Conservation (phyloP, 2,329 filamentous ascomycete genomes). For the Ophiostoma tasmaniense region DNA sequence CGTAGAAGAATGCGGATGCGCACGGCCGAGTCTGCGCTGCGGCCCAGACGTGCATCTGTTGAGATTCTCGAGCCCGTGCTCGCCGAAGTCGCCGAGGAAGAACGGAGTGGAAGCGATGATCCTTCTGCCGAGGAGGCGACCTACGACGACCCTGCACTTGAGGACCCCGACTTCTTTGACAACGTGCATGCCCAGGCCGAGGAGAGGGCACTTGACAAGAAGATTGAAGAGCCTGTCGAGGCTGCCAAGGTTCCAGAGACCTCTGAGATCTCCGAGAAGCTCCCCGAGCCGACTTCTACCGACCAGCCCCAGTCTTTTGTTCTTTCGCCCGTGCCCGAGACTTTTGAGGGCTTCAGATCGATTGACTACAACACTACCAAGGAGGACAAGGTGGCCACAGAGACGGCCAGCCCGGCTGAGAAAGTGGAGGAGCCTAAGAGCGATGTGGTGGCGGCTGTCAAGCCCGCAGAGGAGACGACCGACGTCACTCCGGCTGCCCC, state of each 20-base stretch:
- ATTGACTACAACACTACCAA: background rate
- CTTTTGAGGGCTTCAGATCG: background rate
- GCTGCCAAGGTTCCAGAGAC: background rate
- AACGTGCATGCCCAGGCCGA: background rate
- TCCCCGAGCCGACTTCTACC: background rate
- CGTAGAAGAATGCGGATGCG: constrained; percentile 1
- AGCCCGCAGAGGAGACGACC: background rate
- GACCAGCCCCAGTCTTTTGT: background rate
- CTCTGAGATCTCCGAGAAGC: background rate
- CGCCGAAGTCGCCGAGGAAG: constrained; percentile 1
- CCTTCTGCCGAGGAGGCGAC: background rate
- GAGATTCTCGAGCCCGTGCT: constrained; percentile 5
- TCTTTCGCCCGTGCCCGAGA: background rate
- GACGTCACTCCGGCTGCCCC: constrained; percentile 3
- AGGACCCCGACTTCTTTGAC: background rate
- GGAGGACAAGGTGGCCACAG: background rate
- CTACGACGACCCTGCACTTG: background rate
- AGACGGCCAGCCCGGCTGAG: background rate
- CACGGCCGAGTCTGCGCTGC: constrained; percentile 5
- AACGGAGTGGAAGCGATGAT: constrained; percentile 4
- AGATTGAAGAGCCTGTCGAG: background rate
- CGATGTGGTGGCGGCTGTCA: background rate
- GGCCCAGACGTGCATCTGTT: constrained; percentile 1
- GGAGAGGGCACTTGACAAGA: background rate
- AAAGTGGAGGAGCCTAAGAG: background rate